Conservation (phyloP, 1,284 basidiomycete species). For the Porogramme epimiltina region DNA sequence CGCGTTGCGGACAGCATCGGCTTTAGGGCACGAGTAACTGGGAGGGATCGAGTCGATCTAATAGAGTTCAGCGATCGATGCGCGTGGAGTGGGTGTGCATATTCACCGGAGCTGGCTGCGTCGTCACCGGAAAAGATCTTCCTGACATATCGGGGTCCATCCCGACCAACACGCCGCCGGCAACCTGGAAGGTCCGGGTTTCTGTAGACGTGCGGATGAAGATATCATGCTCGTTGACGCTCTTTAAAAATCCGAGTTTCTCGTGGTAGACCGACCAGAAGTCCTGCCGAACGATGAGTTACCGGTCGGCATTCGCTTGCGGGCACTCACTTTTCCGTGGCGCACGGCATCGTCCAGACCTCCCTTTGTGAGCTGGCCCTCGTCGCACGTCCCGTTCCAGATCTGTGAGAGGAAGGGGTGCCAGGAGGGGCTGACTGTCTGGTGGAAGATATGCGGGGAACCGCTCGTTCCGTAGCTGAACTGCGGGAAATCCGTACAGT, state of each 20-base stretch:
- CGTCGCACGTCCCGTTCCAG: slow-evolving; percentile 59
- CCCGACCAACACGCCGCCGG: slow-evolving; percentile 50
- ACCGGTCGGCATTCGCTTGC: too few species aligned
- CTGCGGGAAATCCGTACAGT: slow-evolving; percentile 40
- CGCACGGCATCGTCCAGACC: slow-evolving; percentile 49
- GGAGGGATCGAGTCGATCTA: slow-evolving; percentile 56
- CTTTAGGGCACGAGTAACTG: slow-evolving; percentile 48
- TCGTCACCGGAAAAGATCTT: slow-evolving; percentile 43
- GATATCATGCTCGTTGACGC: slow-evolving; percentile 42
- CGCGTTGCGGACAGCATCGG: slow-evolving; percentile 43
- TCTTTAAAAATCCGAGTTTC: slow-evolving; percentile 42
- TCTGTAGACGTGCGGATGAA: slow-evolving; percentile 48
- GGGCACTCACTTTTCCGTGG: slow-evolving; percentile 44
- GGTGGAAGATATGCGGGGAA: slow-evolving; percentile 38
- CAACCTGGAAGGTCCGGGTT: slow-evolving; percentile 52
- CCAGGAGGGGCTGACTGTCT: slow-evolving; percentile 39
- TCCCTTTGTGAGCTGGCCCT: slow-evolving; percentile 51
- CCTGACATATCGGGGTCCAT: slow-evolving; percentile 44
- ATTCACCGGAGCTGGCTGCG: slow-evolving; percentile 36
- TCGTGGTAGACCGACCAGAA: slow-evolving; percentile 52
- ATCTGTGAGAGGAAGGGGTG: slow-evolving; percentile 45
- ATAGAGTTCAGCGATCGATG: too few species aligned
- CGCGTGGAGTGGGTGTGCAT: too few species aligned
- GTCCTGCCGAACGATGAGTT: slow-evolving; percentile 35
- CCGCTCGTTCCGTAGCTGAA: slow-evolving; percentile 39